Conservation (phyloP, 1,284 basidiomycete genomes). For the Calocybe gambosa region DNA sequence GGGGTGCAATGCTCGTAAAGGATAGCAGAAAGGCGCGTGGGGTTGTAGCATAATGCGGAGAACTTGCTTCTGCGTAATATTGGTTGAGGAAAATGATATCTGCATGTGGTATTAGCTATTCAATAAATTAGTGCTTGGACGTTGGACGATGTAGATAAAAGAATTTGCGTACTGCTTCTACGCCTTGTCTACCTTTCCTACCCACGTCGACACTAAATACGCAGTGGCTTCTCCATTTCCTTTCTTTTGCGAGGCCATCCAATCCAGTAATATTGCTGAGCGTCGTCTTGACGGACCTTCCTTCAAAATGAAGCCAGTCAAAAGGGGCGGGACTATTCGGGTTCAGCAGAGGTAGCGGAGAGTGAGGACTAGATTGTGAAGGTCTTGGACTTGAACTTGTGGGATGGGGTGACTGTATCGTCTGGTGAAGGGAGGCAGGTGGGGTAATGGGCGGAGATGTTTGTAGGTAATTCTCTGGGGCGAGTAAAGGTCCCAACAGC, state of each 20-base stretch:
- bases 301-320: slow-evolving; percentile 81
- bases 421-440: slow-evolving; percentile 19
- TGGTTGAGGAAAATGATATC: slow-evolving; percentile 74
- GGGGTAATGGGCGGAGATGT: slow-evolving; percentile 22
- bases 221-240: slow-evolving; percentile 73
- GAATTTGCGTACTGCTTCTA: slow-evolving; percentile 58
- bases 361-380: slow-evolving; percentile 28
- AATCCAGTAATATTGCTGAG: slow-evolving; percentile 69
- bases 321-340: slow-evolving; percentile 66
- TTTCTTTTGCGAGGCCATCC: slow-evolving; percentile 71
- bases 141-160: slow-evolving; percentile 10
- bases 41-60: slow-evolving; percentile 50
- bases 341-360: slow-evolving; percentile 28
- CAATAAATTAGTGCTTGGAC: slow-evolving; percentile 14
- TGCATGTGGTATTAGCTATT: slow-evolving; percentile 68
- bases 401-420: slow-evolving; percentile 28
- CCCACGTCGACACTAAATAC: slow-evolving; percentile 75
- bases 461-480: slow-evolving; percentile 63
- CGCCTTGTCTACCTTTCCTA: slow-evolving; percentile 64
- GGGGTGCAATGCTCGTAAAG: slow-evolving; percentile 54
- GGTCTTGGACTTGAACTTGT: slow-evolving; percentile 32
- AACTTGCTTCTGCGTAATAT: slow-evolving; percentile 55
- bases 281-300: slow-evolving; percentile 67
- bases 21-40: slow-evolving; percentile 73
- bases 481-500: slow-evolving; percentile 67